Percentiles rank a stretch among this genome's conserved stretches.
Conservation (phyloP, 805 yeast genomes). For the Candida bentonensis region DNA sequence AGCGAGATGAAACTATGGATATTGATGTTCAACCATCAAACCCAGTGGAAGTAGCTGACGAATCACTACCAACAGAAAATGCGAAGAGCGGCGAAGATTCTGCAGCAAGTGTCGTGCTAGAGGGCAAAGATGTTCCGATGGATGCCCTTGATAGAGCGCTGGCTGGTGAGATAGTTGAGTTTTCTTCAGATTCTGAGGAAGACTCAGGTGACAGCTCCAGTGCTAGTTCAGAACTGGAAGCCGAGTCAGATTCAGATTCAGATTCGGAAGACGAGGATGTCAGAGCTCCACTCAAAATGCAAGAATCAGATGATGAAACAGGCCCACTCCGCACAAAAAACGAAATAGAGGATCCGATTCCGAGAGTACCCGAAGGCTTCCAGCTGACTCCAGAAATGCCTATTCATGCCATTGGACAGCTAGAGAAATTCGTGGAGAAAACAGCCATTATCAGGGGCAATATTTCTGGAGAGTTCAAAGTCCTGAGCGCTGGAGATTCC, state of each 20-base stretch:
- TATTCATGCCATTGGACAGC: slow-evolving; percentile 56
- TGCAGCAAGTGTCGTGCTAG: too few species aligned
- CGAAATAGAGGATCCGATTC: slow-evolving; percentile 63
- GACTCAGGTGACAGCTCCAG: neutral
- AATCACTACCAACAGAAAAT: too few species aligned
- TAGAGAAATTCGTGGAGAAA: slow-evolving; percentile 55
- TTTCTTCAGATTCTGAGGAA: slow-evolving; percentile 3
- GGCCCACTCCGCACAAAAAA: slow-evolving; percentile 64
- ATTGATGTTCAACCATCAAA: too few species aligned
- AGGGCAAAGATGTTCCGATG: too few species aligned
- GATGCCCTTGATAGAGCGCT: slow-evolving; percentile 2
- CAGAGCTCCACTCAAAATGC: neutral
- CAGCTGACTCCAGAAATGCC: slow-evolving; percentile 44
- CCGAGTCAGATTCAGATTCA: slow-evolving; percentile 1
- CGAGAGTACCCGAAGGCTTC: slow-evolving; percentile 54
- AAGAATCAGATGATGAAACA: slow-evolving; percentile 10
- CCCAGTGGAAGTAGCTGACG: too few species aligned
- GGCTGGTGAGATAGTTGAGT: neutral
- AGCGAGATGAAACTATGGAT: too few species aligned
- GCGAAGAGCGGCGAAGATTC: too few species aligned
- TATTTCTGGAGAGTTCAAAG: slow-evolving; percentile 71
- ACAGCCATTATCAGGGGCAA: slow-evolving; percentile 60
- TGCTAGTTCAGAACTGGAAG: neutral
- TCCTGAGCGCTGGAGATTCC: slow-evolving; percentile 60
- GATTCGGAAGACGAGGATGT: neutral